Evolutionary conservation across 2,329 filamentous ascomycete species (phyloP), one percentile per base, ranked within the genome.

Genomic region (Alternaria brassicae): DNA sequence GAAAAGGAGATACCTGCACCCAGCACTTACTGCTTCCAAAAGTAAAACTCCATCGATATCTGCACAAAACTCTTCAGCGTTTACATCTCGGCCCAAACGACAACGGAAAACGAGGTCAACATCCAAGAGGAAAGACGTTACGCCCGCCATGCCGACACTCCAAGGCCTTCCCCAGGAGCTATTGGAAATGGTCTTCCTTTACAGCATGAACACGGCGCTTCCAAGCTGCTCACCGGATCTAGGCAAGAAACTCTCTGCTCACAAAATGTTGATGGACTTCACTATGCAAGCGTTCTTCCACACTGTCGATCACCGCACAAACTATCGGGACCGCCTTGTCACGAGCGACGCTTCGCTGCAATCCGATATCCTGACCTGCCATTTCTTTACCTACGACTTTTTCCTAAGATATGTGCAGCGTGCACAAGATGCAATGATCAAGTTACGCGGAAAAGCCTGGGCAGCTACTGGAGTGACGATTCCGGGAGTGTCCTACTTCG

Each of bases 341-440:
- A 68, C 62, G 15, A 62, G 67, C 25, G 66, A 74, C 41, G 59
- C 66, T 3, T 13, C 6, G 0, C 28, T 73, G 2, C 75, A 78
- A 51, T 76, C 72, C 8, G 39, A 70, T 10, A 34, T 78, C 4
- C 59, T 78, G 0, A 53, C 68, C 27, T 74, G 72, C 27, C 71
- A 66, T 13, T 78, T 78, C 67, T 77, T 77, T 65, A 76, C 72
- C 13, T 78, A 67, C 68, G 50, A 69, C 3, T 78, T 77, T 56
- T 78, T 78, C 56, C 54, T 72, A 12, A 54, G 44, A 19, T 78
- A 78, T 39, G 73, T 76, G 21, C 41, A 67, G 7, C 69, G 65
- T 51, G 73, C 75, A 15, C 72, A 74, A 36, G 63, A 66, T 45
- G 69, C 69, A 10, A 62, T 73, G 61, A 59, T 74, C 36, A 67